Evolutionary conservation across 2,329 filamentous ascomycete species (phyloP).

Genomic region (Orbilia blumenaviensis): DNA sequence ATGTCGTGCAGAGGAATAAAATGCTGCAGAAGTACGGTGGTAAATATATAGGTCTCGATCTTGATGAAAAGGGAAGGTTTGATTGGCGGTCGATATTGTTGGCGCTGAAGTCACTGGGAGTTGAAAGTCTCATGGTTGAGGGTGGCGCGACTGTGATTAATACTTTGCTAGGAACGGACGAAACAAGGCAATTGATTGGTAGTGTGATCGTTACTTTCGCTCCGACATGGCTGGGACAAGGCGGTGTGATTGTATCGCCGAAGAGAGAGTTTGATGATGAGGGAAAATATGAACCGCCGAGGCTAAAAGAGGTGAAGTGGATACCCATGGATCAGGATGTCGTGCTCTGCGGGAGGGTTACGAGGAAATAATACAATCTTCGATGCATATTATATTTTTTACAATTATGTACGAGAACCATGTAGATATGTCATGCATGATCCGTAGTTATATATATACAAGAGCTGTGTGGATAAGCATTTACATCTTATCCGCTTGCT

Average conservation of each 20-base stretch:
- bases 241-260: constrained; percentile 81
- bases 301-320: constrained; percentile 75
- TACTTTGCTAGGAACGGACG: constrained; percentile 71
- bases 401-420: constrained; percentile 22
- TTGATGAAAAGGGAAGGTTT: constrained; percentile 5
- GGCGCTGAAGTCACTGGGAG: constrained; percentile 61
- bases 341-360: constrained; percentile 79
- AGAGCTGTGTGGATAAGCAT: constrained; percentile 17
- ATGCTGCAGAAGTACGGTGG: constrained; percentile 67
- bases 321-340: constrained; percentile 82
- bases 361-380: background rate
- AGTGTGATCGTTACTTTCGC: constrained; percentile 88
- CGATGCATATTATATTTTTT: background rate
- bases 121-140: constrained; percentile 85
- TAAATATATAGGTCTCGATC: constrained; percentile 64
- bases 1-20: constrained; percentile 49
- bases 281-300: constrained; percentile 67
- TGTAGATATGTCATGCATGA: constrained; percentile 6
- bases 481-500: constrained; percentile 38
- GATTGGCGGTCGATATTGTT: constrained; percentile 35
- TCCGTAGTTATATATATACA: background rate
- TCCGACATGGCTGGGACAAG: constrained; percentile 85
- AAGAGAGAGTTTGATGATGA: constrained; percentile 66
- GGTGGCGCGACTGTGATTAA: constrained; percentile 86
- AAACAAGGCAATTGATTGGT: constrained; percentile 72